Conservation (phyloP, 2,329 filamentous ascomycete species). For the Aspergillus fumigatiaffinis region DNA sequence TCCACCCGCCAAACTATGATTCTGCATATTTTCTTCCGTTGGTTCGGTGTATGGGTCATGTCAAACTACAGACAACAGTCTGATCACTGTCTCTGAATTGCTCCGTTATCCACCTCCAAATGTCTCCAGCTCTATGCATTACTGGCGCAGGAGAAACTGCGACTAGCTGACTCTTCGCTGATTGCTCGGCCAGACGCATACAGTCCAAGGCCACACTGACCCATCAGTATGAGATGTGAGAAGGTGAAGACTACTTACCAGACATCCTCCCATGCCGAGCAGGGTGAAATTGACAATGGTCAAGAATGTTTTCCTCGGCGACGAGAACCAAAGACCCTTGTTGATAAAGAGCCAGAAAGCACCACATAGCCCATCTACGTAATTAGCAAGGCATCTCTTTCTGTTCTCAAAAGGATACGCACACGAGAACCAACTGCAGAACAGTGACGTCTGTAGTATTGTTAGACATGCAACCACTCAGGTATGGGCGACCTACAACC, state of each 20-base stretch:
- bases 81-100: background rate
- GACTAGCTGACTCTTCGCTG: constrained; percentile 19
- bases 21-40: constrained; percentile 21
- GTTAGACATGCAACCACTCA: background rate
- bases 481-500: constrained; percentile 33
- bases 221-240: background rate
- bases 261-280: constrained; percentile 19
- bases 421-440: constrained; percentile 62
- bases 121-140: constrained; percentile 9
- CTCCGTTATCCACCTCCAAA: no score
- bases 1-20: constrained; percentile 23
- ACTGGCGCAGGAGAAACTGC: constrained; percentile 25
- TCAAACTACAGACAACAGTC: constrained; percentile 39
- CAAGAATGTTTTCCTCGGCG: constrained; percentile 25
- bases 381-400: constrained; percentile 1
- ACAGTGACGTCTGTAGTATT: constrained; percentile 45
- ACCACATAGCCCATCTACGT: constrained; percentile 14
- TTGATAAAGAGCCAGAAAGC: constrained; percentile 36
- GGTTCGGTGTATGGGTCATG: constrained; percentile 41
- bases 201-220: constrained; percentile 23
- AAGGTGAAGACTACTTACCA: constrained; percentile 7
- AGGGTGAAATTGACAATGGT: constrained; percentile 22
- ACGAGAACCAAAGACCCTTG: constrained; percentile 26
- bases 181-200: constrained; percentile 25
- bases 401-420: constrained; percentile 2